phyloP scores from a whole-genome alignment of 805 yeast species.

The Monosporozyma solicola region DNA sequence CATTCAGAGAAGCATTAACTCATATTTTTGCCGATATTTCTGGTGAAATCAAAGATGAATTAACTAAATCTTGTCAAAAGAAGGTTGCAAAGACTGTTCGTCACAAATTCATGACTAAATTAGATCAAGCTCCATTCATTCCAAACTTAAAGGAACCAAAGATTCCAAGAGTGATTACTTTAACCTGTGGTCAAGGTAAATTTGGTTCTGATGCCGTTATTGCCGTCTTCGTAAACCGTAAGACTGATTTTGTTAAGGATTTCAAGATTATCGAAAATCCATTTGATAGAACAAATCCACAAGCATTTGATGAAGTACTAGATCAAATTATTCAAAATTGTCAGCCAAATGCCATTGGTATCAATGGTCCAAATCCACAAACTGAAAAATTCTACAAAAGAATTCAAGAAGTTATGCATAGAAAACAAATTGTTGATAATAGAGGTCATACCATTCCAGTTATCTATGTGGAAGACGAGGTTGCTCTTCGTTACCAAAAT shows the following conservation, averaged over 20 bases:
- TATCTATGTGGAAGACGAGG: slow-evolving; percentile 85
- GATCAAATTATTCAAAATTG: slow-evolving; percentile 49
- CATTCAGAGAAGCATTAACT: slow-evolving; percentile 58
- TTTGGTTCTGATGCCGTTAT: slow-evolving; percentile 75
- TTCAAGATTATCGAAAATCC: slow-evolving; percentile 73
- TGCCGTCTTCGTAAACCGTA: slow-evolving; percentile 69
- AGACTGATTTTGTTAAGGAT: slow-evolving; percentile 68
- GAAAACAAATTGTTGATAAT: slow-evolving; percentile 45
- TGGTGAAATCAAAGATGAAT: slow-evolving; percentile 71
- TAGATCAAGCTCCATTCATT: slow-evolving; percentile 90
- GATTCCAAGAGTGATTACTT: slow-evolving; percentile 70
- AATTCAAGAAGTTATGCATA: slow-evolving; percentile 46
- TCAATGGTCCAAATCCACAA: slow-evolving; percentile 78
- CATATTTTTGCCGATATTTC: slow-evolving; percentile 59
- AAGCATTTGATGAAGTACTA: slow-evolving; percentile 60
- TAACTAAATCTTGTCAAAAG: slow-evolving; percentile 68
- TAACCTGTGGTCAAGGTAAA: slow-evolving; percentile 82
- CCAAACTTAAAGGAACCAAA: slow-evolving; percentile 79
- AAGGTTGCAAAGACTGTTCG: slow-evolving; percentile 63
- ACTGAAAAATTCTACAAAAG: slow-evolving; percentile 53
- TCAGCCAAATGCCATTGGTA: slow-evolving; percentile 82
- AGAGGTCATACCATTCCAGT: slow-evolving; percentile 55
- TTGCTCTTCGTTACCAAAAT: slow-evolving; percentile 79
- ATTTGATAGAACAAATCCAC: slow-evolving; percentile 37
- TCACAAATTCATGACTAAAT: slow-evolving; percentile 52